These are phyloP conservation scores for Myxozyma sirexii DNA, from an alignment of 805 yeast species.

Conservation along the genomic window DNA sequence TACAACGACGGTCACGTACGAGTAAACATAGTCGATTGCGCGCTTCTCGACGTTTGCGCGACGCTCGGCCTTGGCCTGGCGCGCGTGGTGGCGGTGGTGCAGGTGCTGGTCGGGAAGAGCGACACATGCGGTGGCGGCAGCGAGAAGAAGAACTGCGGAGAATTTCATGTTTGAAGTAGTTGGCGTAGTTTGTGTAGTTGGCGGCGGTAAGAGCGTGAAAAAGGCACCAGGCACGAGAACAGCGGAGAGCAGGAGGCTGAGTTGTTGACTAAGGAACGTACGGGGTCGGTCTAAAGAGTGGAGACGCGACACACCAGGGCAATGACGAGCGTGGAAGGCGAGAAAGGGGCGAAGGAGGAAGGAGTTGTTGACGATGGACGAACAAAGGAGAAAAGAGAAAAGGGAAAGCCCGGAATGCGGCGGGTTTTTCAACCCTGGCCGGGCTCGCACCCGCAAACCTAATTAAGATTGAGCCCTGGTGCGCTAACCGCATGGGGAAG, in stretches of 20 bases:
- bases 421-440: conserved; percentile 1
- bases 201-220: not conserved
- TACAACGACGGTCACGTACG: conserved; percentile 51
- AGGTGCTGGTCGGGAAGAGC: conserved; percentile 25
- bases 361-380: conserved; percentile 1
- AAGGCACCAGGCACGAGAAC: no score
- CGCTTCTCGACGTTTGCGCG: conserved; percentile 41
- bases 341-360: not conserved
- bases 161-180: conserved; percentile 8
- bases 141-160: conserved; percentile 10
- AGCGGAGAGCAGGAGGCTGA: no score
- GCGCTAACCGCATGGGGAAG: conserved; percentile 4
- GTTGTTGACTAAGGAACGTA: conserved; percentile 7
- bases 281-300: conserved; percentile 28
- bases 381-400: conserved; percentile 7
- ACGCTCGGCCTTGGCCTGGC: conserved; percentile 34
- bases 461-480: not conserved
- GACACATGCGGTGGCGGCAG: conserved; percentile 10
- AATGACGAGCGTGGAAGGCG: not conserved
- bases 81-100: conserved; percentile 35
- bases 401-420: conserved; percentile 23
- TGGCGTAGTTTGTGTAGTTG: not conserved
- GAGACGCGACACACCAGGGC: conserved; percentile 19
- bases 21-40: conserved; percentile 50
- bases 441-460: not conserved